Evolutionary conservation across 2,329 filamentous ascomycete species (phyloP).

Genomic region (Colletotrichum kahawae): DNA sequence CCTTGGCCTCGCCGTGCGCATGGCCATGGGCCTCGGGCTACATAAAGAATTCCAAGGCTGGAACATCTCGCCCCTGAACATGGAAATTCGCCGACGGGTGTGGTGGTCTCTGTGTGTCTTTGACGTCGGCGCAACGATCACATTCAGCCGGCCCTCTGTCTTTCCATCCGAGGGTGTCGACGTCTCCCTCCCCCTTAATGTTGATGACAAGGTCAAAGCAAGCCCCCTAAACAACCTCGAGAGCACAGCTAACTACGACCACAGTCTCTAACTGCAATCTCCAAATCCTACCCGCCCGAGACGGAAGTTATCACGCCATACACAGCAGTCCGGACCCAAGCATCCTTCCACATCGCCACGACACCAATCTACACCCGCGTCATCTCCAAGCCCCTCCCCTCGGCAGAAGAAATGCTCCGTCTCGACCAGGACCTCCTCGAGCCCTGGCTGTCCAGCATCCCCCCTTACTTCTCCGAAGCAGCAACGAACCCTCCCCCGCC

Average conservation of each 20-base stretch:
- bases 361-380: conserved; percentile 49
- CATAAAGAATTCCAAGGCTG: conserved; percentile 46
- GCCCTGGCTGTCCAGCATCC: conserved; percentile 40
- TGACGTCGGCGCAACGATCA: conserved; percentile 49
- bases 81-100: conserved; percentile 40
- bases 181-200: conserved; percentile 37
- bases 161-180: conserved; percentile 25
- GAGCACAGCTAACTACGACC: background rate
- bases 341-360: conserved; percentile 48
- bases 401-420: conserved; percentile 42
- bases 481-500: conserved; percentile 37
- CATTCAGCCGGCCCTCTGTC: conserved; percentile 34
- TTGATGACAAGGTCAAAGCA: conserved; percentile 26
- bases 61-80: conserved; percentile 33
- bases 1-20: conserved; percentile 51
- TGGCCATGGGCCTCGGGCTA: conserved; percentile 53
- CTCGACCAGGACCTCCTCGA: conserved; percentile 44
- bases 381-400: conserved; percentile 48
- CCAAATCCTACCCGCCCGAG: conserved; percentile 34
- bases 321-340: conserved; percentile 47
- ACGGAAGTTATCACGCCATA: conserved; percentile 47
- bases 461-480: conserved; percentile 39
- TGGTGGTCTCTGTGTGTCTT: conserved; percentile 48
- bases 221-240: background rate
- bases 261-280: conserved; percentile 35